A percentile compares a stretch with the other conserved stretches of the same genome.
phyloP scores from a whole-genome alignment of 352 stramenopile genomes.

The Phytophthora lateralis region DNA sequence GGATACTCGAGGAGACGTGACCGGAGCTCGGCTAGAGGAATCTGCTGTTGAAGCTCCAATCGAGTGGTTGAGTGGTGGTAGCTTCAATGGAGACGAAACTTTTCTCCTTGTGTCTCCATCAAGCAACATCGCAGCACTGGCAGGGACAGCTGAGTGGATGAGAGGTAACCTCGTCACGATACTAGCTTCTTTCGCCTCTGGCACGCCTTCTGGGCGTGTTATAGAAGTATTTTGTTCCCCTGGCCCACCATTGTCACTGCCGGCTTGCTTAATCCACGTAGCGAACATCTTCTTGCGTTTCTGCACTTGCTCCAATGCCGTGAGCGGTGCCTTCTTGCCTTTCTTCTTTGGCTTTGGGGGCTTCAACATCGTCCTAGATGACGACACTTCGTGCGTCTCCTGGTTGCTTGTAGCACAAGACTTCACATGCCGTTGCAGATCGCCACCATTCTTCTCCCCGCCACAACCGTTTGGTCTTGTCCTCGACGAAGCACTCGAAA shows the following conservation, averaged over 20 bases:
- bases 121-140: slow-evolving; percentile 21
- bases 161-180: slow-evolving; percentile 29
- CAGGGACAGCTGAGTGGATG: slow-evolving; percentile 26
- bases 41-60: not conserved
- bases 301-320: slow-evolving; percentile 62
- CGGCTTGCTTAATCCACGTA: slow-evolving; percentile 65
- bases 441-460: slow-evolving; percentile 8
- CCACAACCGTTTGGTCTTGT: slow-evolving; percentile 7
- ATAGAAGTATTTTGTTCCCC: slow-evolving; percentile 10
- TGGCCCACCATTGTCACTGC: slow-evolving; percentile 8
- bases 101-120: slow-evolving; percentile 5
- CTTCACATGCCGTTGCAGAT: slow-evolving; percentile 9
- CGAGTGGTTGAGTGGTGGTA: slow-evolving; percentile 18
- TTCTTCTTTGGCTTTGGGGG: slow-evolving; percentile 44
- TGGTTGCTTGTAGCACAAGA: slow-evolving; percentile 45
- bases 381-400: slow-evolving; percentile 38
- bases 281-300: slow-evolving; percentile 77
- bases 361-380: slow-evolving; percentile 11
- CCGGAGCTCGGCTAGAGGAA: not conserved
- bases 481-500: slow-evolving; percentile 23
- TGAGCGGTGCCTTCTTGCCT: slow-evolving; percentile 32
- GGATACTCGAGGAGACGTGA: slow-evolving; percentile 8
- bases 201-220: not conserved
- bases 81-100: slow-evolving; percentile 1
- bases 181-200: slow-evolving; percentile 9